Conservation (phyloP, 2,329 filamentous ascomycete genomes). For the Meredithiella fracta region DNA sequence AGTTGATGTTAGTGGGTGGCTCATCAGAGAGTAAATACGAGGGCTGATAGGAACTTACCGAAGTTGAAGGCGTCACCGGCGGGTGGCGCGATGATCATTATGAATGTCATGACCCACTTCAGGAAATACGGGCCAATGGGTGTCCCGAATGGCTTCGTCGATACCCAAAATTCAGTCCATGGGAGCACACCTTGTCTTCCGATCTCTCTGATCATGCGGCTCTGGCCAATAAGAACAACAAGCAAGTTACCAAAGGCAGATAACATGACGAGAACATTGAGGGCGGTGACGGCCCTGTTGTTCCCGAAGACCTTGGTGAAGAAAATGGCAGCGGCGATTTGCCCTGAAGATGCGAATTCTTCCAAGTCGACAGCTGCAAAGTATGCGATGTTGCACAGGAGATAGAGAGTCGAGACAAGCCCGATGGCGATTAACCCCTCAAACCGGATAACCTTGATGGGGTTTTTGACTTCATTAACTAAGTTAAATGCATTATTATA, state of each 20-base stretch:
- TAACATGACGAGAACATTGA: conserved; percentile 41
- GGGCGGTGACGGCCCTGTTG: conserved; percentile 30
- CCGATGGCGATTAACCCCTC: conserved; percentile 33
- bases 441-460: conserved; percentile 36
- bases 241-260: conserved; percentile 44
- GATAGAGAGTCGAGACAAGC: conserved; percentile 37
- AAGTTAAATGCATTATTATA: conserved; percentile 46
- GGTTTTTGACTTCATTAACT: conserved; percentile 45
- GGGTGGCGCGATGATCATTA: conserved; percentile 44
- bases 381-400: conserved; percentile 44
- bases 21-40: background rate
- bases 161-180: conserved; percentile 44
- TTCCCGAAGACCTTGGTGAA: conserved; percentile 41
- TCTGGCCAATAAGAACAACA: conserved; percentile 36
- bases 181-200: conserved; percentile 45
- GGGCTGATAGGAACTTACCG: conserved; percentile 21
- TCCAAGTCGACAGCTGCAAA: conserved; percentile 34
- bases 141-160: conserved; percentile 46
- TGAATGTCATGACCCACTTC: conserved; percentile 38
- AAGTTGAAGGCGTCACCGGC: conserved; percentile 51
- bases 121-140: conserved; percentile 41
- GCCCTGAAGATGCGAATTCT: conserved; percentile 34
- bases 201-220: conserved; percentile 42
- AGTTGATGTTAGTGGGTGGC: background rate
- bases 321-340: conserved; percentile 40